Evolutionary conservation across 148 eudicot species (phyloP), one percentile per base, ranked within the genome.

Genomic region (Talinum fruticosum): DNA sequence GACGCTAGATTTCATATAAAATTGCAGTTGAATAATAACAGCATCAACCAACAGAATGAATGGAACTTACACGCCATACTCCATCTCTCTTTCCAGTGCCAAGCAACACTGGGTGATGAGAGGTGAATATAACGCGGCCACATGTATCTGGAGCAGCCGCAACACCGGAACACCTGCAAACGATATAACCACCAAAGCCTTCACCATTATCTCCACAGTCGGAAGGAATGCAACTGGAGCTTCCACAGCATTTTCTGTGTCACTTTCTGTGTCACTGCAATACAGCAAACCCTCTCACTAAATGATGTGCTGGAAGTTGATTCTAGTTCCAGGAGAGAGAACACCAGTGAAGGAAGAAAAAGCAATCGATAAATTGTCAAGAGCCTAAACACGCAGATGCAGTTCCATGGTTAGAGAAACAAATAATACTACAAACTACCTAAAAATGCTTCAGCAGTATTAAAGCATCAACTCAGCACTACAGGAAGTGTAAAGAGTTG

Each of bases 191-290:
- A 93, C 49, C 45, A 96, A 87, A 78, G 97, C 95, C 87, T 93
- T 96, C 85, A 96, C 97, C 87, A 89, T 85, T 61, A 96, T 89
- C 87, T 96, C 99, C 71, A 90, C 91, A 51, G 97, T 84, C 59
- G 97, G 99, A 78, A 93, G 49, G 64, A 85, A 87, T 29, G 90
- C 82, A 78, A 79, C 81, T 74, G 87, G 87, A 79, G 86, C 75
- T 79, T 96, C 99, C 82, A 73, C 62, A 23, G 85, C 71, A 74
- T 80, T 90, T 85, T 96, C 97, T 69, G 87, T n/a, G n/a, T n/a
- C n/a, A n/a, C n/a, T n/a, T n/a, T n/a, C n/a, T n/a, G n/a, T 37
- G 24, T 96, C 99, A 77, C 99, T 96, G 81, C 83, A 88, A 78
- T 69, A 82, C 74, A 85, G 79, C 71, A 80, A 78, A 49, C 69